These are phyloP conservation scores for Vachellia pachyceras DNA, from an alignment of 306 rosid genomes.

Conservation along the genomic window DNA sequence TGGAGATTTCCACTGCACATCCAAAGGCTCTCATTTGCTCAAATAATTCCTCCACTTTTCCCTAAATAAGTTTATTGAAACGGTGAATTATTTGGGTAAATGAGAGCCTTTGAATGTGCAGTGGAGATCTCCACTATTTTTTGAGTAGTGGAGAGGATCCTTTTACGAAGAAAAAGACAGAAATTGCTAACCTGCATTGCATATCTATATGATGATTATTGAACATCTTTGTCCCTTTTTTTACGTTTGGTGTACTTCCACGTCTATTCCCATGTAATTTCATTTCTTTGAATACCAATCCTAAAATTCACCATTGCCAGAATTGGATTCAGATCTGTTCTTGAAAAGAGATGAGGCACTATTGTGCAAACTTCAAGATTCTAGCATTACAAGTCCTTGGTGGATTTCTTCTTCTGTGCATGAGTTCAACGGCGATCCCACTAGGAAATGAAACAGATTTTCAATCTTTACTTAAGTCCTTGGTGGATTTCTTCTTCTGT, in stretches of 20 bases:
- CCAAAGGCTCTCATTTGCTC: no score
- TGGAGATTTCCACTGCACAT: no score
- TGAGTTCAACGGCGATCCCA: conserved; percentile 4
- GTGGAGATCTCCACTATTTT: no score
- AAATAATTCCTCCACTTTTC: no score
- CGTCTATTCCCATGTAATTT: background rate
- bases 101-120: no score
- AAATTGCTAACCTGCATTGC: background rate
- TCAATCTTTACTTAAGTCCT: conserved; percentile 42
- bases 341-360: conserved; percentile 20
- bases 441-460: conserved; percentile 41
- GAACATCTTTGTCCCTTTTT: background rate
- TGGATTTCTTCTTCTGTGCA: conserved; percentile 22
- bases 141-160: no score
- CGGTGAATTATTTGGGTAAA: no score
- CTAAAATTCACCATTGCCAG: background rate
- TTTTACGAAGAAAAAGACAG: background rate
- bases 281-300: background rate
- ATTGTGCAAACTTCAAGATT: background rate
- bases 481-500: conserved; percentile 21
- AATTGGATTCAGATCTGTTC: conserved; percentile 13
- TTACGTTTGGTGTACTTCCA: background rate
- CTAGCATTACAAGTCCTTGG: conserved; percentile 1
- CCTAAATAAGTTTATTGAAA: no score
- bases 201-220: background rate